Evolutionary conservation across 208 protist species (phyloP), one percentile per base, ranked within the genome.

Genomic region (Crithidia fasciculata): DNA sequence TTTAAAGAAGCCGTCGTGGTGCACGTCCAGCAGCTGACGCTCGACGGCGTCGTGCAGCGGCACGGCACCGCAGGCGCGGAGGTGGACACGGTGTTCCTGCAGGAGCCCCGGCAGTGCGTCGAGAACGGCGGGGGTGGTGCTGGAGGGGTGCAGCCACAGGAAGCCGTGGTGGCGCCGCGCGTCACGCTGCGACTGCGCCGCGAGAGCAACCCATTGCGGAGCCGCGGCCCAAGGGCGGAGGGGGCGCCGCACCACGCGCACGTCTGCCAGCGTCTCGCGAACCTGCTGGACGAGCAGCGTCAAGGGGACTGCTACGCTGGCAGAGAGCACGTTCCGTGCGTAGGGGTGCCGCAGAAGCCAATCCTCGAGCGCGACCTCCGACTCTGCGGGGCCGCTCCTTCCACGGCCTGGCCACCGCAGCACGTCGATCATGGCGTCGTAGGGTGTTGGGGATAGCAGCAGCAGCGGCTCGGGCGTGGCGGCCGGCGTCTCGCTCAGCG

Each of bases 61-160:
- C n/a, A 95, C 15, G 39, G 66, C 60, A 18, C 91, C 89, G 19
- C 82, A 79, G n/a, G 37, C 79, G 28, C 81, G 66, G 19, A 96
- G 72, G 47, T 70, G 70, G 8, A 95, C 59, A 40, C 81, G 65
- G 55, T 87, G 83, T 9, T 81, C 77, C 45, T 72, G 66, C 16
- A 97, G 73, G 19, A 82, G 76, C 10, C 50, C 57, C 13, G 85
- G 71, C 9, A 96, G 43, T 41, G 78, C 81, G 19, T 75, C 76
- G 5, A 72, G 47, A 1, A 95, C 77, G 45, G 66, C 65, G 2
- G 78, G 39, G 5, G 78, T 95, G 41, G 74, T 69, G 19, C 83
- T 86, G 67, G 85, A 81, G 12, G 93, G 93, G 64, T 94, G 88
- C 50, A 97, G 71, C 85, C 91, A 95, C 28, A 97, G 12, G 57